These are phyloP conservation scores for Pichia sp. DNA, from an alignment of 1,139 yeast genomes.

Conservation along the genomic window DNA sequence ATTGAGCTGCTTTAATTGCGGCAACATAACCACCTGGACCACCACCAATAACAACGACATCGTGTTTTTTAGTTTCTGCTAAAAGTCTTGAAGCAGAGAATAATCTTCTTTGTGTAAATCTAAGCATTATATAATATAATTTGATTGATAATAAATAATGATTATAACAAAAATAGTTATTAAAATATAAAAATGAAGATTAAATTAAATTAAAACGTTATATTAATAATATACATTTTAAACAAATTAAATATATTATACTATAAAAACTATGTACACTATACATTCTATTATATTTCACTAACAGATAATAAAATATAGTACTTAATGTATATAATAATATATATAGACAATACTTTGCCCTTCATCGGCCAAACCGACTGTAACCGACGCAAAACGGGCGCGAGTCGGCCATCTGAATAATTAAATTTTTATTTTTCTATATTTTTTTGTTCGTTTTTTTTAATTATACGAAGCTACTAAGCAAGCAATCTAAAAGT, in stretches of 20 bases:
- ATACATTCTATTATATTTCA: too few relatives aligned
- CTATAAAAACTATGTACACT: too few relatives aligned
- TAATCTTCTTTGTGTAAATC: conserved; percentile 26
- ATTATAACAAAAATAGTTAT: too few relatives aligned
- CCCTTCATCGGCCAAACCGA: not conserved
- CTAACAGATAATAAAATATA: too few relatives aligned
- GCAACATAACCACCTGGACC: conserved; percentile 99
- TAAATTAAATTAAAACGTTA: too few relatives aligned
- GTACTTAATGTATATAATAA: too few relatives aligned
- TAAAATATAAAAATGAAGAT: too few relatives aligned
- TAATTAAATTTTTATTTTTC: conserved; percentile 2
- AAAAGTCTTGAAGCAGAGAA: conserved; percentile 27
- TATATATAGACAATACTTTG: not conserved
- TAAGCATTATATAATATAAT: conserved; percentile 21
- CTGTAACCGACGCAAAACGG: not conserved
- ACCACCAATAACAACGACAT: conserved; percentile 93
- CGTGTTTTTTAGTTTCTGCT: conserved; percentile 54
- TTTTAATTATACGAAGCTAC: too few relatives aligned
- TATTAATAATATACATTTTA: too few relatives aligned
- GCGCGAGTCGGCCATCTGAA: conserved; percentile 10
- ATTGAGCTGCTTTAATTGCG: conserved; percentile 97
- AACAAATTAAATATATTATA: too few relatives aligned
- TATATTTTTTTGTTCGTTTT: conserved; percentile 19
- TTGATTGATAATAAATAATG: too few relatives aligned
- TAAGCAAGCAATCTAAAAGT: too few relatives aligned